Conservation (phyloP, 164 flowering plant species). For the Brasenia schreberi region DNA sequence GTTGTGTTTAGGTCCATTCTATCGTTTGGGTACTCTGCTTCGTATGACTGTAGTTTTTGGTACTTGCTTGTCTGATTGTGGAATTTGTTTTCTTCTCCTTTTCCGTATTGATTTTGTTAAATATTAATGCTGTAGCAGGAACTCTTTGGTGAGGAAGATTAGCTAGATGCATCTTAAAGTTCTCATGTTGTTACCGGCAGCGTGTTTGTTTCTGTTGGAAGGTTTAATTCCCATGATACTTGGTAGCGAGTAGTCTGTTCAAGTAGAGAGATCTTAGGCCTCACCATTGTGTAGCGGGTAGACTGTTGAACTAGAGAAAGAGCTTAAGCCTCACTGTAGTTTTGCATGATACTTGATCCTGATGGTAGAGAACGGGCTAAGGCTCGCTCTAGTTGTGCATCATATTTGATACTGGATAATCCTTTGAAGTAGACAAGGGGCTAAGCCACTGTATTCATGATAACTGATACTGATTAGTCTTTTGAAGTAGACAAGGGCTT, state of each 20-base stretch:
- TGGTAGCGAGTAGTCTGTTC: too few species aligned
- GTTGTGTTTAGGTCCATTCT: too few species aligned
- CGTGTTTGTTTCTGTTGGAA: neutral
- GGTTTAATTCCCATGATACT: too few species aligned
- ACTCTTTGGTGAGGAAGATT: neutral
- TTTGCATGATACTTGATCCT: too few species aligned
- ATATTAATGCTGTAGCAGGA: neutral
- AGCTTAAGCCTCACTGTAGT: too few species aligned
- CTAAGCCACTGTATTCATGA: neutral
- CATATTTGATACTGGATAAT: too few species aligned
- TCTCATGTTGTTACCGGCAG: neutral
- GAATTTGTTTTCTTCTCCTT: neutral
- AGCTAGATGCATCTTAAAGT: neutral
- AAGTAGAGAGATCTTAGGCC: too few species aligned
- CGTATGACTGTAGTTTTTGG: neutral
- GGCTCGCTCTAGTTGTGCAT: too few species aligned
- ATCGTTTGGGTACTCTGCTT: neutral
- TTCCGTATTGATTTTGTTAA: too few species aligned
- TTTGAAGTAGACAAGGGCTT: conserved; percentile 1
- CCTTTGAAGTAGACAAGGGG: neutral
- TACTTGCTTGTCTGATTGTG: neutral
- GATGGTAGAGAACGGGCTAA: too few species aligned
- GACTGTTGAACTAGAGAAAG: too few species aligned
- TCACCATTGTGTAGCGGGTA: too few species aligned
- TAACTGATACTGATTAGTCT: neutral